Base-by-base conservation (phyloP, 2,329 filamentous ascomycete genomes). In the Fusarium coicis region DNA sequence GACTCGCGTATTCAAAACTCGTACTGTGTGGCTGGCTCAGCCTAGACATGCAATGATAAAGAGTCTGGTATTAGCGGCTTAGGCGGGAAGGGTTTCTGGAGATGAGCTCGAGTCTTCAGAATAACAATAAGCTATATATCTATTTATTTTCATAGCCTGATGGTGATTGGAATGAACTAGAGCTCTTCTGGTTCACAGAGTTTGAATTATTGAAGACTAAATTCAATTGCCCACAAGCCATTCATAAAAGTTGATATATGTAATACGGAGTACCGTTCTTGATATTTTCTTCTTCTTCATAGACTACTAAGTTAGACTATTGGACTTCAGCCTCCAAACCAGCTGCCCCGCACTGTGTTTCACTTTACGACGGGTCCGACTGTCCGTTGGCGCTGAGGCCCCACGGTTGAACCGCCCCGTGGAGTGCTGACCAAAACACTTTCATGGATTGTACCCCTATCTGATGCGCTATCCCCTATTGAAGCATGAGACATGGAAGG, bases 401-500 rank as follows among this genome's bases (percentile, higher is more conserved):
- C 62, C 63, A 57, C 40, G 49, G 57, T 66, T 71, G 40, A 63
- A 63, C 39, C 28, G 44, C 44, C 44, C 26, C 19, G 19, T 42
- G 39, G 53, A 39, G 49, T 56, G 57, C 52, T 60, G 65, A 66
- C 59, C 56, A 70, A 73, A 73, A 73, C 61, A 71, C 70, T 67
- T 68, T n/a, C 59, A 58, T 66, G 55, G 63, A 50, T 68, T 64
- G 43, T 74, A 74, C 72, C 68, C 71, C 72, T 73, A 74, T 74
- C 68, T 68, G 67, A 59, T 72, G 59, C 72, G 63, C 54, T 64
- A 72, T 69, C 75, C 73, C 74, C 72, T 76, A 73, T 73, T 60
- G 60, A 68, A 66, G 63, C 63, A 66, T 66, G 52, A 68, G 70
- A 74, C 68, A 59, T 59, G 65, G 59, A 53, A 18, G 36, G 36